Conservation (phyloP, 1,284 basidiomycete genomes). For the Golubevia sp. region DNA sequence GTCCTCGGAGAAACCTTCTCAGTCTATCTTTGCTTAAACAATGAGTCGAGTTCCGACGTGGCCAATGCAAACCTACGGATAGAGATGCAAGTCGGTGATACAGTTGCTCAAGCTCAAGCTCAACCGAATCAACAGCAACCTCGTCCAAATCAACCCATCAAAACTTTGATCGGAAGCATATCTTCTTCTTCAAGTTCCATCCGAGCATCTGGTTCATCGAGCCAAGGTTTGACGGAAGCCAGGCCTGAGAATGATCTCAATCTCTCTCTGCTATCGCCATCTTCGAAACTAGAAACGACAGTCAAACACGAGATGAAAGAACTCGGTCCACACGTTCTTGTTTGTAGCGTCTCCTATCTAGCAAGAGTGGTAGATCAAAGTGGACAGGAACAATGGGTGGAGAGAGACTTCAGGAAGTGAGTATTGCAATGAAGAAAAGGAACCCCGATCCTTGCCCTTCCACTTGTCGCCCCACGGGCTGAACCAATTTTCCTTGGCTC, state of each 20-base stretch:
- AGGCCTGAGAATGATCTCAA: not conserved
- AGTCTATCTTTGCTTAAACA: slow-evolving; percentile 34
- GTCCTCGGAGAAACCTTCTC: slow-evolving; percentile 32
- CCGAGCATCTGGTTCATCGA: not conserved
- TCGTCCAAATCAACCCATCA: not conserved
- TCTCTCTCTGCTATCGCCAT: not conserved
- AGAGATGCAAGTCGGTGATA: slow-evolving; percentile 24
- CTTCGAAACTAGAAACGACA: slow-evolving; percentile 19
- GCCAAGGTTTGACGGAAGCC: not conserved
- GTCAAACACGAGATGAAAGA: slow-evolving; percentile 35
- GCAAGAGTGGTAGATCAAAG: not conserved
- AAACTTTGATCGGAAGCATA: slow-evolving; percentile 1
- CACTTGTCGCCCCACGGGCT: not conserved
- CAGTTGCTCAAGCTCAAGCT: not conserved
- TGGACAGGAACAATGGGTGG: slow-evolving; percentile 15
- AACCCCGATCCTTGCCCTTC: not conserved
- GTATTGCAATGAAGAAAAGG: not conserved
- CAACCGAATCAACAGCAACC: not conserved
- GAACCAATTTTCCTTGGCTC: not conserved
- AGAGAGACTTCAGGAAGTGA: slow-evolving; percentile 26
- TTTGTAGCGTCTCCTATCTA: slow-evolving; percentile 39
- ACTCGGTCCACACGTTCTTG: slow-evolving; percentile 27
- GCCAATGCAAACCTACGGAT: slow-evolving; percentile 23
- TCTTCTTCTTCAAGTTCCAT: slow-evolving; percentile 1
- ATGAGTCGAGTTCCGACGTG: slow-evolving; percentile 15